Base-by-base conservation (phyloP, 345 rosid genomes). In the Capsella bursapastoris region DNA sequence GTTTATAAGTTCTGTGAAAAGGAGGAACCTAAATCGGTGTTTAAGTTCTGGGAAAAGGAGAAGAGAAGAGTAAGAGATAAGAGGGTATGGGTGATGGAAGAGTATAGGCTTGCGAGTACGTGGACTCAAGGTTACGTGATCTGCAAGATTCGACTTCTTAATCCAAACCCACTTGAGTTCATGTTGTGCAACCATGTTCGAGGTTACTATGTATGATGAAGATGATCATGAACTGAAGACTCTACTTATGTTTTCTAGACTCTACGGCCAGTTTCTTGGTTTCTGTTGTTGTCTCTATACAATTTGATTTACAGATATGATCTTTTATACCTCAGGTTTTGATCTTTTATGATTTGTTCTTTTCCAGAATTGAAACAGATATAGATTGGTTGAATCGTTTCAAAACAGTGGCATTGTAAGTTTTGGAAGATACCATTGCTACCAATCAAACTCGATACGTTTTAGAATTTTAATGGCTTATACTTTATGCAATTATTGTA, bases 61-160 rank as follows among this genome's bases (percentile, higher is more conserved):
- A 69, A 32, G 73, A 69, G 73, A 45, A 13, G 18, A 57, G 32
- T 1, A 3, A 69, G 52, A 31, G 64, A 69, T 44, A 12, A 31
- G 32, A 44, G 73, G 35, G 4, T 57, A 14, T 69, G 64, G 73
- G 55, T 57, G 55, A 69, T 69, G 64, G 64, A 69, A 57, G 73
- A 69, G 64, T 56, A 31, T 57, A 69, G 44, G 55, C 44, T 57
- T 43, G 44, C 56, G 9, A 69, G 64, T 57, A 2, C 44, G 31
- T 44, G 73, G 64, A 57, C 57, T 16, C 55, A 57, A 69, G 34
- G 18, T 69, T 57, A 44, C 64, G 73, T 69, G 55, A 44, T 69
- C 34, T 45, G 65, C 65, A 70, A 45, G 47, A 70, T 70, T 57
- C 64, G 65, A 8, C 7, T 18, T 18, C 44, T 68, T 9, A 1